These are phyloP conservation scores for Hyphopichia fennica DNA, from an alignment of 1,139 yeast species.

Conservation along the genomic window DNA sequence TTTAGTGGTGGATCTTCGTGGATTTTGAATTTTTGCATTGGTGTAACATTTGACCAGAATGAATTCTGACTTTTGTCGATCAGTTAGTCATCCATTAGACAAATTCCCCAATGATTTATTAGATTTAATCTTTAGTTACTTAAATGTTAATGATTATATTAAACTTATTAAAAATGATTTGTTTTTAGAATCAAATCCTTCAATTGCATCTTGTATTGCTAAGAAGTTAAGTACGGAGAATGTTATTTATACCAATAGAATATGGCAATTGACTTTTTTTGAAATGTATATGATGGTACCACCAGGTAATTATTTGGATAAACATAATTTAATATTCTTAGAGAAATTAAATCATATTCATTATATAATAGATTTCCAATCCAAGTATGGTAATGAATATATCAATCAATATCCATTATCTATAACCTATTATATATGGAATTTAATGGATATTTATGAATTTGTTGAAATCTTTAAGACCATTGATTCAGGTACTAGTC, in stretches of 20 bases:
- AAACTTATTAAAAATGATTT: conserved; percentile 6
- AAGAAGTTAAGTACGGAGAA: conserved; percentile 7
- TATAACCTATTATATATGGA: conserved; percentile 22
- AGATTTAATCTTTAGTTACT: conserved; percentile 6
- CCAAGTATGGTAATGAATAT: neutral
- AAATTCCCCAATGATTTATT: conserved; percentile 8
- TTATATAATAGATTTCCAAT: conserved; percentile 6
- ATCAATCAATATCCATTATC: conserved; percentile 10
- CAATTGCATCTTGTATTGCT: conserved; percentile 6
- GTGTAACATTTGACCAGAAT: no score
- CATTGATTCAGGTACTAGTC: neutral
- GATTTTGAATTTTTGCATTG: no score
- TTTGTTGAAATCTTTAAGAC: conserved; percentile 8
- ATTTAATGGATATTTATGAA: conserved; percentile 16
- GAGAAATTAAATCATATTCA: conserved; percentile 2
- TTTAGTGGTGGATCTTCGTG: no score
- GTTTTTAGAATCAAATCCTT: conserved; percentile 8
- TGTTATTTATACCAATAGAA: conserved; percentile 13
- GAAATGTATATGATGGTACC: conserved; percentile 15
- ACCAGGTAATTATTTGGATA: conserved; percentile 9
- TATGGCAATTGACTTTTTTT: conserved; percentile 10
- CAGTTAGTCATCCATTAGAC: neutral
- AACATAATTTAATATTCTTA: conserved; percentile 8
- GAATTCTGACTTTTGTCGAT: no score
- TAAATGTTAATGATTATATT: conserved; percentile 7